Percentiles rank a stretch among this genome's conserved stretches.
Conservation (phyloP, 495 filamentous ascomycete species). For the Penicillium egyptiacum region DNA sequence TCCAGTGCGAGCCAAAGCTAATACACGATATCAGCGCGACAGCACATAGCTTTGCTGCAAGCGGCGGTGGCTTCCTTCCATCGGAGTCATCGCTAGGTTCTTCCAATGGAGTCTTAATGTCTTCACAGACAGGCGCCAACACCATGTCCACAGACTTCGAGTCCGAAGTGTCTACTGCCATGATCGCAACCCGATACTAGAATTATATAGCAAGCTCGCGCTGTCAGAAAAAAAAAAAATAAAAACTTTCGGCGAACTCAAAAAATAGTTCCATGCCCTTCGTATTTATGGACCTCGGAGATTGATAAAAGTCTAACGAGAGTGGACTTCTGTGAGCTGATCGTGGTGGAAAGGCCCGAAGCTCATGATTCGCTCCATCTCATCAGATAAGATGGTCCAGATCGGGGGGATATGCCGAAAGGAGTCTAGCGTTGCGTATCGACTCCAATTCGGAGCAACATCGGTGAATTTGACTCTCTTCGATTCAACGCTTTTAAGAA, state of each 20-base stretch:
- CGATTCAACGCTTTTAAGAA: not conserved
- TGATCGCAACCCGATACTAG: not conserved
- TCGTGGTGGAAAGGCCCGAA: not conserved
- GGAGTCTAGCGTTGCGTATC: not conserved
- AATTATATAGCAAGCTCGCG: not conserved
- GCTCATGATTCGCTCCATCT: not conserved
- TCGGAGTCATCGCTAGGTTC: conserved; percentile 6
- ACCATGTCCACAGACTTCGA: conserved; percentile 19
- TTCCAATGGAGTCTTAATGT: not conserved
- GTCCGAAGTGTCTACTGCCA: conserved; percentile 14
- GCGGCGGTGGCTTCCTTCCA: conserved; percentile 32
- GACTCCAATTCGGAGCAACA: not conserved
- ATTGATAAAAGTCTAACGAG: conserved; percentile 3
- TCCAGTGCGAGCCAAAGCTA: conserved; percentile 47
- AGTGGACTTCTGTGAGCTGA: not conserved
- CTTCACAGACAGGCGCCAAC: conserved; percentile 6
- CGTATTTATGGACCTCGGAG: conserved; percentile 5
- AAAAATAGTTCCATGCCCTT: not conserved
- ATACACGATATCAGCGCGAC: conserved; percentile 44
- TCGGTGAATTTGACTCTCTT: not conserved
- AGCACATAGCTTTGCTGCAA: conserved; percentile 35
- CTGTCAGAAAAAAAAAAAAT: not conserved
- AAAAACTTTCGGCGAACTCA: not conserved
- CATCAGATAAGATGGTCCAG: conserved; percentile 11
- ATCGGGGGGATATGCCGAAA: not conserved